Conservation (phyloP, 345 rosid species). For the Populus simonii region DNA sequence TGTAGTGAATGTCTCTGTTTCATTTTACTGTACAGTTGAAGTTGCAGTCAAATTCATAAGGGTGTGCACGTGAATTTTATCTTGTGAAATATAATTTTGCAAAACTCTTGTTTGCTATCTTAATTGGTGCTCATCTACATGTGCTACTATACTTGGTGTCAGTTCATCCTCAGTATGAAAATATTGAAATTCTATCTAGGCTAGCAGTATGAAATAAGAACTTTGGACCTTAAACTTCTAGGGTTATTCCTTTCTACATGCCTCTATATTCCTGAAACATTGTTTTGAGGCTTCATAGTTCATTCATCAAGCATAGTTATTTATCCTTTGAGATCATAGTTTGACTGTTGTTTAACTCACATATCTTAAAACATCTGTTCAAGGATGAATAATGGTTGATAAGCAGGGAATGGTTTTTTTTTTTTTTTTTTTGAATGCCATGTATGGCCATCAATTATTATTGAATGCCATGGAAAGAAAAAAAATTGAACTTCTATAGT, state of each 20-base stretch:
- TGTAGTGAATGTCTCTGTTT: slow-evolving; percentile 28
- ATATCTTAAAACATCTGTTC: background rate
- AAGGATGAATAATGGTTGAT: background rate
- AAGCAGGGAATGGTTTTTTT: background rate
- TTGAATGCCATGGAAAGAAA: background rate
- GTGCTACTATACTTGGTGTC: background rate
- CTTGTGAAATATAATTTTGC: slow-evolving; percentile 39
- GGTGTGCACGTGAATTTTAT: slow-evolving; percentile 35
- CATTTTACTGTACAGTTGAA: slow-evolving; percentile 40
- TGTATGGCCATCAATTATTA: background rate
- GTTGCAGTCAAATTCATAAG: slow-evolving; percentile 27
- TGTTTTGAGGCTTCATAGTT: background rate
- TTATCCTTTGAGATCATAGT: background rate
- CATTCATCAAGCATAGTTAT: background rate
- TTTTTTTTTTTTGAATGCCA: background rate
- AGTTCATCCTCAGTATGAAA: background rate
- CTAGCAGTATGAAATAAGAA: slow-evolving; percentile 6
- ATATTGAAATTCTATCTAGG: slow-evolving; percentile 3
- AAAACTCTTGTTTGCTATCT: slow-evolving; percentile 7
- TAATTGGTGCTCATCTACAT: background rate
- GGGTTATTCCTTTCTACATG: background rate
- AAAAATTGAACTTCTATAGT: background rate
- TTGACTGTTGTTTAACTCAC: background rate
- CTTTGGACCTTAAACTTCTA: slow-evolving; percentile 5
- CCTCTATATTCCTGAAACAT: background rate